These are phyloP conservation scores for Termitomyces sp. DNA, from an alignment of 768 basidiomycete species.

Conservation along the genomic window DNA sequence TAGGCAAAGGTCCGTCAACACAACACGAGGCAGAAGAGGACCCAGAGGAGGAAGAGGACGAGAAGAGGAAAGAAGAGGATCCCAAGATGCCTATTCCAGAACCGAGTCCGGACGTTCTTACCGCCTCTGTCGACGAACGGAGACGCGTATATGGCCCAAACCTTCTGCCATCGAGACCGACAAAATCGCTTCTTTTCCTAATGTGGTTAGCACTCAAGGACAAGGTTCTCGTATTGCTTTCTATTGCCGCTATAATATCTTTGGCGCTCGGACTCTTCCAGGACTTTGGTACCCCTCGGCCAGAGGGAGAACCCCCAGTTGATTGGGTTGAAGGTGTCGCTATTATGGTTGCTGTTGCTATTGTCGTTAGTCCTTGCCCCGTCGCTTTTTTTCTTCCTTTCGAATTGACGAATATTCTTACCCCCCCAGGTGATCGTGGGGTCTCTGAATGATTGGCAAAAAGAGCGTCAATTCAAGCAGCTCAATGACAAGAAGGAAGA, in stretches of 20 bases:
- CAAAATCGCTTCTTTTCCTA: slow-evolving; percentile 64
- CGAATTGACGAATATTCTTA: slow-evolving; percentile 5
- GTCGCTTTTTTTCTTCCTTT: not conserved
- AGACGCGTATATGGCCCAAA: slow-evolving; percentile 72
- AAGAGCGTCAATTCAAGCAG: slow-evolving; percentile 90
- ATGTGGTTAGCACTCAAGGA: slow-evolving; percentile 89
- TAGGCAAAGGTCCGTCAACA: slow-evolving; percentile 19
- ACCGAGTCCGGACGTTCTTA: slow-evolving; percentile 16
- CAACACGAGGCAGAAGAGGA: slow-evolving; percentile 21
- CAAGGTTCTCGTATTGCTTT: slow-evolving; percentile 85
- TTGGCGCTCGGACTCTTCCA: slow-evolving; percentile 93
- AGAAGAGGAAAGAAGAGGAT: slow-evolving; percentile 25
- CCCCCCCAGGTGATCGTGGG: slow-evolving; percentile 75
- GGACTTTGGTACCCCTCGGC: slow-evolving; percentile 72
- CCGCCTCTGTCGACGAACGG: slow-evolving; percentile 54
- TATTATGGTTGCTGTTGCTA: slow-evolving; percentile 69
- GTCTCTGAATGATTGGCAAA: slow-evolving; percentile 96
- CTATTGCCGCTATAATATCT: slow-evolving; percentile 89
- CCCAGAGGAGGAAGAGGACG: slow-evolving; percentile 3
- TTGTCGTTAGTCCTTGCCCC: slow-evolving; percentile 48
- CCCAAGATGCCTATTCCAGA: slow-evolving; percentile 34
- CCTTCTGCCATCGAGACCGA: slow-evolving; percentile 60
- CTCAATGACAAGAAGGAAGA: slow-evolving; percentile 97
- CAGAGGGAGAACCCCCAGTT: slow-evolving; percentile 64
- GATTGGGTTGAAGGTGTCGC: slow-evolving; percentile 97